Base-by-base conservation (phyloP, 2,329 filamentous ascomycete genomes). In the Ampelomyces quisqualis region DNA sequence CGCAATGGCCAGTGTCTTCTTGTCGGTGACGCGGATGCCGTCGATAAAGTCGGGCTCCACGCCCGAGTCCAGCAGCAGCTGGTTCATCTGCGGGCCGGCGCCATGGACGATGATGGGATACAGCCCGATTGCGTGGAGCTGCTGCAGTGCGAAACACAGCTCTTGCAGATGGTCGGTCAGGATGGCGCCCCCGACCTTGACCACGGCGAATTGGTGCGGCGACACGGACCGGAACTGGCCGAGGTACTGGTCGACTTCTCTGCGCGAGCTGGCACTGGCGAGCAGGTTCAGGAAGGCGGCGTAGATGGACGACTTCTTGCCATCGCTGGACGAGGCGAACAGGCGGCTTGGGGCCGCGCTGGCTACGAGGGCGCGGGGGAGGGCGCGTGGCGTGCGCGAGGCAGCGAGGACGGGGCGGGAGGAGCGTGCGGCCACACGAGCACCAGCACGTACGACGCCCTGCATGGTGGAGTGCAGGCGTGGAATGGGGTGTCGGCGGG, bases 101-200 rank as follows among this genome's bases (percentile, higher is more conserved):
- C 93, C 93, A 68, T 98, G 93, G 24, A 97, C 90, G 39, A 98
- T 89, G 58, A 97, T 86, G 32, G 93, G 93, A 73, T 89, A 96
- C 27, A 98, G 80, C 27, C 90, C 90, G 64, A 97, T 89, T 76
- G 95, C 87, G 72, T 95, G 91, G 34, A 97, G 81, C 72, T 97
- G 94, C 19, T 89, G 86, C 44, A 97, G 78, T 34, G 88, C 90
- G 40, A 86, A 85, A 65, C 89, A 95, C 40, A 98, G 81, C 61
- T 90, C 90, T 68, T 95, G 87, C 40, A 97, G 79, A 70, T 96
- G 86, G 67, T 97, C 90, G 46, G 89, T 95, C 61, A 98, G 80
- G 62, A 97, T 96, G 50, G 91, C 93, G 49, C 91, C 93, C 48
- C 91, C 93, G 40, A 97, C 91, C 77, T 98, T 98, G 72, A 98